Conservation (phyloP, 371 early-diverging fungal species). For the Haplosporangium sp. region DNA sequence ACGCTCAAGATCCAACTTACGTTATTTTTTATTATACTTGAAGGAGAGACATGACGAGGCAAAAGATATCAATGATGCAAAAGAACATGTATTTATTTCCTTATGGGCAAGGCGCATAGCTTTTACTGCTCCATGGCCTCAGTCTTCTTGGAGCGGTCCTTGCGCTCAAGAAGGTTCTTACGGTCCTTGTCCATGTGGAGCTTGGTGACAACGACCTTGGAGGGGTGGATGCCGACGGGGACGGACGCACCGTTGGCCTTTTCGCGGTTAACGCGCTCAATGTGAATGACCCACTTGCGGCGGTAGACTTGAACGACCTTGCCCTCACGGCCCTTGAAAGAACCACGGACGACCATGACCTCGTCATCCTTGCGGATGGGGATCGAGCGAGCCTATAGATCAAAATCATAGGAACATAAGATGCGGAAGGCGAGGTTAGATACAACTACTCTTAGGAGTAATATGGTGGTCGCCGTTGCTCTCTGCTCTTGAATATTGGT, state of each 20-base stretch:
- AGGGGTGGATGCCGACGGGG: slow-evolving; percentile 96
- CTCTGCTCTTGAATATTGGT: too few relatives aligned
- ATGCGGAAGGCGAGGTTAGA: too few relatives aligned
- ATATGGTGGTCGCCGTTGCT: too few relatives aligned
- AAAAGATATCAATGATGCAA: too few relatives aligned
- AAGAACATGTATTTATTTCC: too few relatives aligned
- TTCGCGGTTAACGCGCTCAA: slow-evolving; percentile 95
- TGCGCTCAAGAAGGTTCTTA: slow-evolving; percentile 84
- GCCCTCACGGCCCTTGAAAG: slow-evolving; percentile 97
- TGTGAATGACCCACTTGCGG: slow-evolving; percentile 98
- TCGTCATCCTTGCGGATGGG: slow-evolving; percentile 98
- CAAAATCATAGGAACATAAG: slow-evolving; percentile 11
- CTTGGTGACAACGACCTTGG: slow-evolving; percentile 97
- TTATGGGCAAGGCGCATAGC: slow-evolving; percentile 2
- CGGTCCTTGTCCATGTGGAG: slow-evolving; percentile 97
- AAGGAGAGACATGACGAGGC: too few relatives aligned
- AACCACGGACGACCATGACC: slow-evolving; percentile 95
- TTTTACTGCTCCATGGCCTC: slow-evolving; percentile 55
- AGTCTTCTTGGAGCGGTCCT: slow-evolving; percentile 66
- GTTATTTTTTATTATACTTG: too few relatives aligned
- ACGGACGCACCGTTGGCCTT: slow-evolving; percentile 97
- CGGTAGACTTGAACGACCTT: slow-evolving; percentile 97
- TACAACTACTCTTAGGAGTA: too few relatives aligned
- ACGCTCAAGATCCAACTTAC: too few relatives aligned
- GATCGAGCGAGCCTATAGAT: slow-evolving; percentile 82